A percentile compares a stretch with the other conserved stretches of the same genome.
Evolutionary conservation across 768 basidiomycete species (phyloP).

Genomic region (Naganishia kalamii): DNA sequence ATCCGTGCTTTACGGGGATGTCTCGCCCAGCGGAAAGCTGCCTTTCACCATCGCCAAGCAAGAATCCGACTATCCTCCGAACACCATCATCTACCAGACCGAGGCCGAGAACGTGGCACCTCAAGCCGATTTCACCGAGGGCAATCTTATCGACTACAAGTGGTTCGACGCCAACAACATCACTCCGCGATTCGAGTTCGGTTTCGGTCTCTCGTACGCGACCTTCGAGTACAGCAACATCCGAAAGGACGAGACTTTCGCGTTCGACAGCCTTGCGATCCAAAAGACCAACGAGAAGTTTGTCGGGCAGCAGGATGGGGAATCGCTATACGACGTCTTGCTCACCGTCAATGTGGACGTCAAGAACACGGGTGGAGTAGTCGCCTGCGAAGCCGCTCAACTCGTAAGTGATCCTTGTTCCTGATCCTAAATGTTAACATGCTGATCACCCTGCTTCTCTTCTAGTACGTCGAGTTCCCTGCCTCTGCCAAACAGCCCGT

Average conservation of each 20-base stretch:
- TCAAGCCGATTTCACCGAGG: conserved; percentile 40
- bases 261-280: conserved; percentile 33
- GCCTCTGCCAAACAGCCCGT: conserved; percentile 39
- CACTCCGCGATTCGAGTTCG: conserved; percentile 44
- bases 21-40: conserved; percentile 38
- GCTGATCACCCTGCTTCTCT: not conserved
- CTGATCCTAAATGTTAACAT: too few relatives aligned
- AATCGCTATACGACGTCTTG: conserved; percentile 41
- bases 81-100: conserved; percentile 31
- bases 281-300: conserved; percentile 45
- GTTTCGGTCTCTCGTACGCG: conserved; percentile 45
- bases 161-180: conserved; percentile 45
- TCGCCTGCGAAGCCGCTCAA: conserved; percentile 46
- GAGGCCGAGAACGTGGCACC: conserved; percentile 25
- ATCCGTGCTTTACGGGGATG: conserved; percentile 40
- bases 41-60: conserved; percentile 45
- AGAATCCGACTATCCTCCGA: conserved; percentile 38
- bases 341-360: conserved; percentile 39
- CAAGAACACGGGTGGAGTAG: conserved; percentile 43
- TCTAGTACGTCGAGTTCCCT: conserved; percentile 19
- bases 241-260: conserved; percentile 27
- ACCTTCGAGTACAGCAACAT: conserved; percentile 38
- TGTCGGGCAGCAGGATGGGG: conserved; percentile 28
- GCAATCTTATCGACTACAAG: conserved; percentile 43
- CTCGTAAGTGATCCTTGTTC: conserved; percentile 35